A percentile compares a stretch with the other conserved stretches of the same genome.
Conservation (phyloP, 257 asterid species). For the Capsicum chinense region DNA sequence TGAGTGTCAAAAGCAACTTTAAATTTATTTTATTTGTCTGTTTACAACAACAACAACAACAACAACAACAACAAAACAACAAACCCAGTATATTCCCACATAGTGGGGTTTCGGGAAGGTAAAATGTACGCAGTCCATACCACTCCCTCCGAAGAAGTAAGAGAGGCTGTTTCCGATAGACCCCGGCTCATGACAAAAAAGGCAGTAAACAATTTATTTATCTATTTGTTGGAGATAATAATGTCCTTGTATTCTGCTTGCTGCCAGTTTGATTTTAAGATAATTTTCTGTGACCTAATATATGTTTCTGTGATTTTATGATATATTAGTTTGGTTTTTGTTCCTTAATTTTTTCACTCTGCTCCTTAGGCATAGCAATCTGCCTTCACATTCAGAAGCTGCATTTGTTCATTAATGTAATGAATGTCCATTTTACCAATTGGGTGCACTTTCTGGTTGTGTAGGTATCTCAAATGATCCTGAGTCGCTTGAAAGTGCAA, state of each 20-base stretch:
- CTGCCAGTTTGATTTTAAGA: not conserved
- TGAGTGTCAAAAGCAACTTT: not conserved
- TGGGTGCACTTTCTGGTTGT: constrained; percentile 29
- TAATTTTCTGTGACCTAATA: not conserved
- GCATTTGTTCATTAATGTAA: not conserved
- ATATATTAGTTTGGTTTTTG: not conserved
- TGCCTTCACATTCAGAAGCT: constrained; percentile 1
- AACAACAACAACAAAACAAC: too few species aligned
- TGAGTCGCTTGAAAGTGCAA: constrained; percentile 37
- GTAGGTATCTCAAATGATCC: constrained; percentile 43
- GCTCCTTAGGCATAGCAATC: not conserved
- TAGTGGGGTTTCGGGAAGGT: too few species aligned
- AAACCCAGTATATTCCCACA: too few species aligned
- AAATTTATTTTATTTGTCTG: not conserved
- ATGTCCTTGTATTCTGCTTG: not conserved
- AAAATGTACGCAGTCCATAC: too few species aligned
- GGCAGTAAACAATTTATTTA: not conserved
- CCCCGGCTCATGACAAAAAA: too few species aligned
- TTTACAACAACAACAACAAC: too few species aligned
- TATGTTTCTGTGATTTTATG: too few species aligned
- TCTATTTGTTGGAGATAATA: not conserved
- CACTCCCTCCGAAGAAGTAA: too few species aligned
- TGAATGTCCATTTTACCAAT: not conserved
- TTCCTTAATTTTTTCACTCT: not conserved
- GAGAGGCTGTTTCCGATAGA: too few species aligned